These are phyloP conservation scores for Neurospora tetraspora DNA, from an alignment of 495 filamentous ascomycete species.

Conservation along the genomic window DNA sequence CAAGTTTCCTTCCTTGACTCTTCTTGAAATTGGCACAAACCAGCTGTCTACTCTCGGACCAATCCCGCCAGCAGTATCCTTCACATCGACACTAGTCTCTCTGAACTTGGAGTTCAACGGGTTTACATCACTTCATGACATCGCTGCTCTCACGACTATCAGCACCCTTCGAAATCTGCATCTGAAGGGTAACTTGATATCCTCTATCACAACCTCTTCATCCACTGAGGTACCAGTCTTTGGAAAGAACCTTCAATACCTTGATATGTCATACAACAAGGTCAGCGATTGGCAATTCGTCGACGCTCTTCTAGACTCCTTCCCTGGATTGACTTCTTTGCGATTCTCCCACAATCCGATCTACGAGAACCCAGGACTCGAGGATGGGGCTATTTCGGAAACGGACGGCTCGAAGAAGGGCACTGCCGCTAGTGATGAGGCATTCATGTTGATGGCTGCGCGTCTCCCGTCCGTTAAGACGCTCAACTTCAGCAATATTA, in stretches of 20 bases:
- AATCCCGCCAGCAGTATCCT: conserved; percentile 36
- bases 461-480: conserved; percentile 54
- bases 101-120: conserved; percentile 69
- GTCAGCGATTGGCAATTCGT: conserved; percentile 63
- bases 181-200: conserved; percentile 48
- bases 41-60: conserved; percentile 32
- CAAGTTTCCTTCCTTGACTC: conserved; percentile 51
- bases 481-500: conserved; percentile 74
- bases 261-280: conserved; percentile 75
- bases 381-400: conserved; percentile 2
- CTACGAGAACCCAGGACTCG: conserved; percentile 47
- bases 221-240: conserved; percentile 18
- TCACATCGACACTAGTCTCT: conserved; percentile 36
- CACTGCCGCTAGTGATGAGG: conserved; percentile 39
- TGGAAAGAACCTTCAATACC: conserved; percentile 39
- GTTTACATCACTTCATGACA: conserved; percentile 48
- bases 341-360: conserved; percentile 80
- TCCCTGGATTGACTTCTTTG: conserved; percentile 62
- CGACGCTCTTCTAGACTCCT: conserved; percentile 49
- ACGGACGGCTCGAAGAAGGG: conserved; percentile 23
- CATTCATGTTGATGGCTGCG: conserved; percentile 80
- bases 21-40: conserved; percentile 43
- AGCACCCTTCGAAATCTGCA: conserved; percentile 51
- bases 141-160: conserved; percentile 48
- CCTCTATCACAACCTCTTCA: conserved; percentile 14